Base-by-base conservation (phyloP, 192 early-diverging fungal species). In the Kappamyces sp. region DNA sequence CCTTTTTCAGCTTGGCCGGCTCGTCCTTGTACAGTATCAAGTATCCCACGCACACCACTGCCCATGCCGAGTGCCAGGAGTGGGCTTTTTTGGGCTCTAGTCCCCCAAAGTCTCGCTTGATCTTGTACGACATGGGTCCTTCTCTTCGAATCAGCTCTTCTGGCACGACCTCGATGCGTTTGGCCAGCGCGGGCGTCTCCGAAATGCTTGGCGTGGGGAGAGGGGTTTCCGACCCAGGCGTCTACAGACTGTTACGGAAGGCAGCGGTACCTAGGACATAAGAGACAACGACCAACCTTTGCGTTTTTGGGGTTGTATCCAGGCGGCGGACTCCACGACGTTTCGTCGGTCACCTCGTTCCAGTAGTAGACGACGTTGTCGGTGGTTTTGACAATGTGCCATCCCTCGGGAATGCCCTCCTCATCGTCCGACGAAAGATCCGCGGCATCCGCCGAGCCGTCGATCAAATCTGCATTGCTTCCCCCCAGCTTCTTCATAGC, bases 1-100 rank as follows among this genome's bases (percentile, higher is more conserved):
- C 45, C 47, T 63, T 61, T 53, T 69, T 65, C 4, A 43, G 33
- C 45, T 69, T 69, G 0, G 41, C 30, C 0, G 72, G 58, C 5
- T 72, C 61, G 31, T 80, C 74, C 59, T 80, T 80, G 54, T 65
- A 78, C 12, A 75, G 64, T 53, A 75, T 50, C 47, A 78, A 39
- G 51, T 73, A 76, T 8, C 79, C 79, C 5, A 78, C 71, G 61
- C 62, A 69, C 5, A 76, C 57, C 5, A 78, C 59, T 0, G 59
- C 73, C 59, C 65, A 71, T 22, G 47, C 57, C 3, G 33, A 14
- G 9, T 69, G 63, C 79, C 79, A 81, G 12, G 70, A 68, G 7
- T 48, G 38, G 3, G 40, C 30, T 15, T 57, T 65, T 22, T 55
- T 60, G 6, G 67, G 49, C 43, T 65, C 66, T 7, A 39, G 14